Conservation (phyloP, 2,329 filamentous ascomycete genomes). For the Podosphaera leucotricha region DNA sequence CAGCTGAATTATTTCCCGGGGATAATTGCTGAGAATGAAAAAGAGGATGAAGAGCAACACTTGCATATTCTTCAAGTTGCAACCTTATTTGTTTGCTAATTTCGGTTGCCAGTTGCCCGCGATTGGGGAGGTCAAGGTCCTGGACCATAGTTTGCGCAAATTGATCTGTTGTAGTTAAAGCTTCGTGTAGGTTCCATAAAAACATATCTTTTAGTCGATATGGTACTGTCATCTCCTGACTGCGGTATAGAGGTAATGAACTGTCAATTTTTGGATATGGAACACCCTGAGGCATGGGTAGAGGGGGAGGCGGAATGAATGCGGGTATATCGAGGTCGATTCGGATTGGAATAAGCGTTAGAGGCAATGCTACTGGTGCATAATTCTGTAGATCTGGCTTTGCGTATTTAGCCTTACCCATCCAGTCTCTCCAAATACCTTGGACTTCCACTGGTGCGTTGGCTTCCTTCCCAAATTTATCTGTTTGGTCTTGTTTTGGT, state of each 20-base stretch:
- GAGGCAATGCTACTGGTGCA: constrained; percentile 50
- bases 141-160: constrained; percentile 82
- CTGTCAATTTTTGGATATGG: constrained; percentile 39
- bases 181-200: constrained; percentile 92
- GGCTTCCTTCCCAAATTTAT: constrained; percentile 68
- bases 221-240: constrained; percentile 55
- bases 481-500: constrained; percentile 38
- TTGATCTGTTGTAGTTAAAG: constrained; percentile 78
- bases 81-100: constrained; percentile 89
- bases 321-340: constrained; percentile 83
- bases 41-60: constrained; percentile 76
- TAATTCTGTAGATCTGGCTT: constrained; percentile 35
- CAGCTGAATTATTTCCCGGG: constrained; percentile 14
- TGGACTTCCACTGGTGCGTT: constrained; percentile 58
- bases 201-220: constrained; percentile 91
- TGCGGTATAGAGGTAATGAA: constrained; percentile 53
- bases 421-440: constrained; percentile 89
- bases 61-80: constrained; percentile 87
- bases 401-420: constrained; percentile 43
- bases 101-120: constrained; percentile 42
- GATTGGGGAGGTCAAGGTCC: constrained; percentile 73
- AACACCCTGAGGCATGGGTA: constrained; percentile 37
- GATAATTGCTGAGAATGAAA: constrained; percentile 38
- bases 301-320: constrained; percentile 41
- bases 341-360: constrained; percentile 83